Evolutionary conservation across 1,284 basidiomycete species (phyloP), one percentile per base, ranked within the genome.

Genomic region (Wallemia hederae): DNA sequence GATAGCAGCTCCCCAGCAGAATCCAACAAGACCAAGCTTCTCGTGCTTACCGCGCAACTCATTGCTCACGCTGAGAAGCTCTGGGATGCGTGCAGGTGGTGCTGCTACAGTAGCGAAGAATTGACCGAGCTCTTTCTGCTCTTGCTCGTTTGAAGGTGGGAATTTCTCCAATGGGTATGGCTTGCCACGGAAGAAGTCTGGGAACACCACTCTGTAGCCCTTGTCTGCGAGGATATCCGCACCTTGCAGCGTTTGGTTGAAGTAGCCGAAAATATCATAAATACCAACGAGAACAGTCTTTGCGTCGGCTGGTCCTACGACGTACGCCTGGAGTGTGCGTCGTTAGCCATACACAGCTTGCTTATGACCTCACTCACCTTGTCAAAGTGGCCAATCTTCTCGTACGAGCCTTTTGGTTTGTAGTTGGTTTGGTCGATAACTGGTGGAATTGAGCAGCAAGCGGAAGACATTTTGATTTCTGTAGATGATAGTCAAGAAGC

Each of bases 251-350:
- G 63, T 64, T 57, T 62, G 61, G 29, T 62, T 39, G 65, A 63
- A 71, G 60, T 60, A 79, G 73, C 79, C 80, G 64, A 82, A 81
- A 65, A 81, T 80, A 66, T 82, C 80, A 65, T 74, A 81, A 57
- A 80, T 74, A 62, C 75, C 76, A 59, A 81, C 70, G 55, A 81
- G 71, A 9, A 78, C 78, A 60, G 74, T 73, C 57, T 74, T 70
- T 59, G 73, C 73, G 24, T 68, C 70, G 63, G 72, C 71, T 9
- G 76, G 74, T 5, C 76, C 77, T 9, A 76, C 75, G 2, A 78
- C 71, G 66, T 79, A 79, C 22, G 77, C 76, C 64, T n/a, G n/a
- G n/a, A n/a, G n/a, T n/a, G n/a, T n/a, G n/a, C n/a, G n/a, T n/a
- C n/a, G n/a, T n/a, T n/a, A n/a, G n/a, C n/a, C n/a, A n/a, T n/a